Evolutionary conservation across 2,329 filamentous ascomycete species (phyloP).

Genomic region (Kalmusia sp.): DNA sequence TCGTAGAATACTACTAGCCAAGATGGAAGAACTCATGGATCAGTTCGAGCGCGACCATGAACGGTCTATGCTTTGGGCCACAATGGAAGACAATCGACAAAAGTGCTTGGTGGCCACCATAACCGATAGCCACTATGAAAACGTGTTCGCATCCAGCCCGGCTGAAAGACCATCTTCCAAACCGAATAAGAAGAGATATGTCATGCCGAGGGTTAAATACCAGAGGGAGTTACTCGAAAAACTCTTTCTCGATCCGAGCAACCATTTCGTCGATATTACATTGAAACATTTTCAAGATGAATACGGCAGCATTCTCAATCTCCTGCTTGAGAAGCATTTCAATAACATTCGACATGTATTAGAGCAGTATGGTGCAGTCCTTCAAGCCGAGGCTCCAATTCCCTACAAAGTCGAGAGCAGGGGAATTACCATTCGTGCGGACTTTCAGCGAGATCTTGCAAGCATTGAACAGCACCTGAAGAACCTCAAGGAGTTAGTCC

Average conservation of each 20-base stretch:
- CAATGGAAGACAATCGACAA: slow-evolving; percentile 16
- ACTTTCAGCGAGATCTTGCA: not conserved
- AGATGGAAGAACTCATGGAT: slow-evolving; percentile 13
- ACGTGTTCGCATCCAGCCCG: not conserved
- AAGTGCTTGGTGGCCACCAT: slow-evolving; percentile 18
- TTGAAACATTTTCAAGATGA: slow-evolving; percentile 15
- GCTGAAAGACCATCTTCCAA: not conserved
- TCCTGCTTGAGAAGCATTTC: slow-evolving; percentile 5
- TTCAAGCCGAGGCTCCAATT: slow-evolving; percentile 2
- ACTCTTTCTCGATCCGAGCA: slow-evolving; percentile 7
- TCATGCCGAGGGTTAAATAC: slow-evolving; percentile 17
- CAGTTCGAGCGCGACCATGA: not conserved
- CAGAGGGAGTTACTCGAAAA: slow-evolving; percentile 16
- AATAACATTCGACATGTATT: not conserved
- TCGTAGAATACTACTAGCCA: slow-evolving; percentile 8
- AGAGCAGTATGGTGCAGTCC: not conserved
- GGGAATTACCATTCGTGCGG: slow-evolving; percentile 5
- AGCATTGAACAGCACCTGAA: not conserved
- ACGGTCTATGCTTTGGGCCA: slow-evolving; percentile 6
- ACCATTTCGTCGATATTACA: slow-evolving; percentile 20
- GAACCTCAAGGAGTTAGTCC: not conserved
- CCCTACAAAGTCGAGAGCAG: not conserved
- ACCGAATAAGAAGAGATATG: slow-evolving; percentile 13
- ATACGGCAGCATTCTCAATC: slow-evolving; percentile 7
- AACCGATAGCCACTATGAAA: not conserved